Conservation (phyloP, 768 basidiomycete genomes). For the Russula earlei region DNA sequence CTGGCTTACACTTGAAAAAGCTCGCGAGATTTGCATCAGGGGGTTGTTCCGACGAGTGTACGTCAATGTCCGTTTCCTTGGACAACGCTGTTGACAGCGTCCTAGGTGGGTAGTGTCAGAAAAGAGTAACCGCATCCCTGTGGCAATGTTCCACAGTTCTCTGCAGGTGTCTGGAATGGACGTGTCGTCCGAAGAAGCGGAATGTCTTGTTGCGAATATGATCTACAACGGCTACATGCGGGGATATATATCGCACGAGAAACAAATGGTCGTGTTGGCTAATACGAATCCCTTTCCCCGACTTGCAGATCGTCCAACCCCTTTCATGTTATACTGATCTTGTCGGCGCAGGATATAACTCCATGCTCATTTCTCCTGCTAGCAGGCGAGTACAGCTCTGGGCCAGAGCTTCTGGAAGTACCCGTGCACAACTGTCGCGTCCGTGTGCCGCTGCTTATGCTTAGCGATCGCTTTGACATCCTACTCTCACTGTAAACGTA, state of each 20-base stretch:
- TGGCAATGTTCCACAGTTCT: constrained; percentile 73
- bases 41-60: constrained; percentile 73
- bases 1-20: constrained; percentile 81
- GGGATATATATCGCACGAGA: constrained; percentile 95
- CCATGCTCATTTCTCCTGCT: not conserved
- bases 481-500: not conserved
- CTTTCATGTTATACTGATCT: constrained; percentile 31
- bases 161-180: constrained; percentile 62
- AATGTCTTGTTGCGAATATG: constrained; percentile 92
- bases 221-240: constrained; percentile 87
- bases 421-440: too few relatives aligned
- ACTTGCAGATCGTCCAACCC: constrained; percentile 50
- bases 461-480: not conserved
- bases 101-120: constrained; percentile 71
- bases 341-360: not conserved
- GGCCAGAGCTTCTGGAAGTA: not conserved
- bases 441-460: too few relatives aligned
- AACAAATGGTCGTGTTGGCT: constrained; percentile 87
- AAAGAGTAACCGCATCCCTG: constrained; percentile 68
- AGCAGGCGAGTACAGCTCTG: too few relatives aligned
- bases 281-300: constrained; percentile 73
- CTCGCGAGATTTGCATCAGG: constrained; percentile 77
- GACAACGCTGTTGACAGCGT: not conserved
- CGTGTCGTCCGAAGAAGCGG: constrained; percentile 71
- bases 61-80: constrained; percentile 24